These are phyloP conservation scores for Amniculicola lignicola DNA, from an alignment of 495 filamentous ascomycete genomes.

Conservation along the genomic window DNA sequence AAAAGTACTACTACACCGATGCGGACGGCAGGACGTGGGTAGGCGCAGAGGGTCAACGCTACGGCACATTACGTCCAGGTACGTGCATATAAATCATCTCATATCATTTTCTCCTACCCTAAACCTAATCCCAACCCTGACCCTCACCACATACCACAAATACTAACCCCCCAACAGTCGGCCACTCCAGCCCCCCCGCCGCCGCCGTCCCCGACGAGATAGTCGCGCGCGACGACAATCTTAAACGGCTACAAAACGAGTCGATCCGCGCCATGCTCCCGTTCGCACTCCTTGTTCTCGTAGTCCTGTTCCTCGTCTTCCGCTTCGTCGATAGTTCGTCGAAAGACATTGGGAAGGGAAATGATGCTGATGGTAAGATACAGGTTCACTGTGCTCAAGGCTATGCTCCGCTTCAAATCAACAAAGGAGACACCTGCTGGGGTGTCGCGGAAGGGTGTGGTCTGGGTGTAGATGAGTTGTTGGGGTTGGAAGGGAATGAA, in stretches of 20 bases:
- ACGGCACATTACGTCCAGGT: constrained; percentile 43
- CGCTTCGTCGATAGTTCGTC: constrained; percentile 12
- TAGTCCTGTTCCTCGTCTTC: constrained; percentile 30
- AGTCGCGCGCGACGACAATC: constrained; percentile 1
- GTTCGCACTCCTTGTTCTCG: constrained; percentile 33
- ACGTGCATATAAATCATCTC: too few relatives aligned
- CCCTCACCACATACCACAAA: not conserved
- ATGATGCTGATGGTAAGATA: not conserved
- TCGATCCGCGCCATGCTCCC: constrained; percentile 28
- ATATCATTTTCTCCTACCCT: not conserved
- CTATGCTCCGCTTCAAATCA: constrained; percentile 12
- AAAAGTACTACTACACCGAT: constrained; percentile 49
- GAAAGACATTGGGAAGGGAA: too few relatives aligned
- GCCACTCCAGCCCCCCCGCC: constrained; percentile 5
- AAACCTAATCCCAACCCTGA: not conserved
- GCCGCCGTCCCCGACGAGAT: constrained; percentile 1
- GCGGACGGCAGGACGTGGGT: constrained; percentile 43
- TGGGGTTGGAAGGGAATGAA: constrained; percentile 22
- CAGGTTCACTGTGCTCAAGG: constrained; percentile 21
- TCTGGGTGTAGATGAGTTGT: constrained; percentile 27
- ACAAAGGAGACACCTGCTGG: constrained; percentile 28
- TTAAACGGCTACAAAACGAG: constrained; percentile 23
- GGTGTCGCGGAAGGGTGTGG: constrained; percentile 19
- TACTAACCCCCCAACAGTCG: not conserved
- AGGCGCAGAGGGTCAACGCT: constrained; percentile 45